Conservation (phyloP, 352 stramenopile genomes). For the Pythium myriotylum region DNA sequence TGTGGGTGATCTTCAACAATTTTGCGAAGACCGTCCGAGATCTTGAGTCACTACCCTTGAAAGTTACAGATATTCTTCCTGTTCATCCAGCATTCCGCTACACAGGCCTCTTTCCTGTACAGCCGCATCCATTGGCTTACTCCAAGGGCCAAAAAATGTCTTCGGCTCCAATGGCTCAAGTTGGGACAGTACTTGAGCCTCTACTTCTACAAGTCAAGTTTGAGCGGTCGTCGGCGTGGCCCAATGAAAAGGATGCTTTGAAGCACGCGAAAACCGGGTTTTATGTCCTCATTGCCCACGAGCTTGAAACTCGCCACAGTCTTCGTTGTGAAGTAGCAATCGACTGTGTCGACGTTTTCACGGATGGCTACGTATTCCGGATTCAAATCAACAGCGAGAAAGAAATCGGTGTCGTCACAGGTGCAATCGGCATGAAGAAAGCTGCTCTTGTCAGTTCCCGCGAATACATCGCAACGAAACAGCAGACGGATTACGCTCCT, state of each 20-base stretch:
- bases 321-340: slow-evolving; percentile 75
- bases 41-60: slow-evolving; percentile 83
- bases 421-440: slow-evolving; percentile 56
- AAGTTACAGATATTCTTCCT: slow-evolving; percentile 80
- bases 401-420: slow-evolving; percentile 65
- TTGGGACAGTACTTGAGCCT: slow-evolving; percentile 78
- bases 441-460: slow-evolving; percentile 60
- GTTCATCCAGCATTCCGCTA: slow-evolving; percentile 85
- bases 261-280: slow-evolving; percentile 87
- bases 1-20: slow-evolving; percentile 82
- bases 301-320: slow-evolving; percentile 63
- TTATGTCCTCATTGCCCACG: slow-evolving; percentile 87
- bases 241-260: slow-evolving; percentile 77
- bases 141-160: slow-evolving; percentile 70
- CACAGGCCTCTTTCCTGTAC: slow-evolving; percentile 82
- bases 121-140: slow-evolving; percentile 85
- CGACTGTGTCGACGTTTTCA: slow-evolving; percentile 82
- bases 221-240: slow-evolving; percentile 86
- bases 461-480: slow-evolving; percentile 65
- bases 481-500: slow-evolving; percentile 59
- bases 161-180: slow-evolving; percentile 53
- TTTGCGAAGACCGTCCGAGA: slow-evolving; percentile 78
- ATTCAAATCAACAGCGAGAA: slow-evolving; percentile 82
- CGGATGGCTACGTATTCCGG: slow-evolving; percentile 83
- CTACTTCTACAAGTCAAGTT: slow-evolving; percentile 79